These are phyloP conservation scores for Neurospora sp. DNA, from an alignment of 495 filamentous ascomycete genomes.

Conservation along the genomic window DNA sequence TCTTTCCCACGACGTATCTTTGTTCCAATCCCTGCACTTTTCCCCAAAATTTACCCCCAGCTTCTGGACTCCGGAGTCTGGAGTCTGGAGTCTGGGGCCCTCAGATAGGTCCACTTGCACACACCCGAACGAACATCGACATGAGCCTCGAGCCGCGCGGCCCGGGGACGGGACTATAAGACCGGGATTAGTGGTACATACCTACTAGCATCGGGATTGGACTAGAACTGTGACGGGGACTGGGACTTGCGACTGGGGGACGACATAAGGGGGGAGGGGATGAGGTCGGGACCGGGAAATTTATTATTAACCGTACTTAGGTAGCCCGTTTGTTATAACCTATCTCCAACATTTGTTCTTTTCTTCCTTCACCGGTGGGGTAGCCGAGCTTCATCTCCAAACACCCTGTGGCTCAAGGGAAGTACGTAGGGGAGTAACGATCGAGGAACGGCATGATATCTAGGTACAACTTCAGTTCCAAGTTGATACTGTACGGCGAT, in stretches of 20 bases:
- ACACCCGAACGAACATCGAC: background rate
- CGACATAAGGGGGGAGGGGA: background rate
- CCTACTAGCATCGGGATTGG: background rate
- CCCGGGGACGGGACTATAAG: background rate
- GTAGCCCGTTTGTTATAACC: background rate
- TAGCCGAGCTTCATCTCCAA: background rate
- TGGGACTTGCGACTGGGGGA: background rate
- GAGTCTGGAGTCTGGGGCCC: background rate
- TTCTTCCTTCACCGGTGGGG: background rate
- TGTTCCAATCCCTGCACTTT: background rate
- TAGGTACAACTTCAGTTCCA: no score
- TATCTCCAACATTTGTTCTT: background rate
- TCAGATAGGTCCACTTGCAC: background rate
- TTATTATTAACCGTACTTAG: background rate
- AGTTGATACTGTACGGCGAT: no score
- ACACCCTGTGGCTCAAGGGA: background rate
- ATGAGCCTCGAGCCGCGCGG: background rate
- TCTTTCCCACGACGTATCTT: background rate
- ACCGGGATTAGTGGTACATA: background rate
- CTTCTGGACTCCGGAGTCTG: background rate
- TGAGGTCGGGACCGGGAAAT: background rate
- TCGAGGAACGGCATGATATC: background rate
- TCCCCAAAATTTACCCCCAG: background rate
- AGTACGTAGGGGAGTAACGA: background rate
- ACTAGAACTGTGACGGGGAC: background rate